Evolutionary conservation across 2,329 filamentous ascomycete genomes (phyloP).

Genomic region (Aspergillus sp.): DNA sequence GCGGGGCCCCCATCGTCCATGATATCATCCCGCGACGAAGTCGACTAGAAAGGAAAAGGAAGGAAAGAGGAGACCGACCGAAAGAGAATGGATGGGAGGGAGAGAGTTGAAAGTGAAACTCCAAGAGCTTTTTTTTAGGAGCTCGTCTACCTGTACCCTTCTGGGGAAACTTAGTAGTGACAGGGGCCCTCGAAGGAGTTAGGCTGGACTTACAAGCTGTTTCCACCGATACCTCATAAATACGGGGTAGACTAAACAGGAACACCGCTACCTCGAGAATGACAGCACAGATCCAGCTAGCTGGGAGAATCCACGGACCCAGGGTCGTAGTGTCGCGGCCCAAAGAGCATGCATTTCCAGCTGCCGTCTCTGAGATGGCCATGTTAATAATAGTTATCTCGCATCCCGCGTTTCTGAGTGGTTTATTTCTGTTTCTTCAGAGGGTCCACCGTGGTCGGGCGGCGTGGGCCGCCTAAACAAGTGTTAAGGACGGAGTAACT

Average conservation of each 20-base stretch:
- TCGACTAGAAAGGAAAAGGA: neutral
- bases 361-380: neutral
- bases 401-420: conserved; percentile 3
- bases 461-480: conserved; percentile 22
- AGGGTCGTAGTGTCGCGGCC: neutral
- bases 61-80: neutral
- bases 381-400: conserved; percentile 7
- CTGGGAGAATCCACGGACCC: neutral
- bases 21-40: neutral
- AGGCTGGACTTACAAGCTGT: neutral
- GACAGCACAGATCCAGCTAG: neutral
- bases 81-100: neutral
- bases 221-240: neutral
- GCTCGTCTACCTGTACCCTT: conserved; percentile 9
- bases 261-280: too few relatives aligned
- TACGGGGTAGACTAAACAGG: neutral
- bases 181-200: neutral
- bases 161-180: conserved; percentile 1
- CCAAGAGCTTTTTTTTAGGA: neutral
- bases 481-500: neutral
- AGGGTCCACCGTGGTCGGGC: conserved; percentile 21
- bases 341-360: neutral
- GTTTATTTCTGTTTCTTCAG: conserved; percentile 9
- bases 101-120: neutral
- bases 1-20: neutral